Percentiles rank a stretch among this genome's conserved stretches.
Conservation (phyloP, 139 green algal species). For the Coccomyxa sp. region DNA sequence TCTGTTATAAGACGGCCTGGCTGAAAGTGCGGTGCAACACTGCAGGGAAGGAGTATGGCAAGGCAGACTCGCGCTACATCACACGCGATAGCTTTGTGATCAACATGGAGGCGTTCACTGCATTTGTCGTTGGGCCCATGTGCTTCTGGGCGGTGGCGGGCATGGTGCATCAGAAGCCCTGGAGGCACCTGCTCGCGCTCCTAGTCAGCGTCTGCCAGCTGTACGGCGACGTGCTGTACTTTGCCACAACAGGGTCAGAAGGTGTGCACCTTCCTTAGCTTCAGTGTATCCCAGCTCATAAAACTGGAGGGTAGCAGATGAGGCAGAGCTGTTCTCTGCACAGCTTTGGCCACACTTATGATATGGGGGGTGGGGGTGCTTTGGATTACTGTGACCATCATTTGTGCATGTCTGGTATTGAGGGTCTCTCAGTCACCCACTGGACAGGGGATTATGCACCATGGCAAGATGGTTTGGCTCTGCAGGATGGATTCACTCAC, state of each 20-base stretch:
- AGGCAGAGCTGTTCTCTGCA: too few relatives aligned
- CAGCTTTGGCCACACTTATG: too few relatives aligned
- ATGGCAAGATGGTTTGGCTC: too few relatives aligned
- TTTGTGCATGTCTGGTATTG: too few relatives aligned
- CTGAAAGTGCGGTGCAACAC: too few relatives aligned
- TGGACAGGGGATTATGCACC: not conserved
- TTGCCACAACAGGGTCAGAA: conserved; percentile 66
- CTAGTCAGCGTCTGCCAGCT: conserved; percentile 81
- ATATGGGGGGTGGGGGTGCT: too few relatives aligned
- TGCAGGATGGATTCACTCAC: conserved; percentile 50
- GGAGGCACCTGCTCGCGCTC: conserved; percentile 59
- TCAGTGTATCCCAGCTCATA: too few relatives aligned
- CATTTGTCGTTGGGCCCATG: conserved; percentile 70
- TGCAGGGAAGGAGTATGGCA: conserved; percentile 89
- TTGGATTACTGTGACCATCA: too few relatives aligned
- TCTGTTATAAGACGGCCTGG: too few relatives aligned
- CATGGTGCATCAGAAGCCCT: conserved; percentile 31
- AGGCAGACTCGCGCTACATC: conserved; percentile 84
- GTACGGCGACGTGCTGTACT: conserved; percentile 91
- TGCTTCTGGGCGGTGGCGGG: conserved; percentile 62
- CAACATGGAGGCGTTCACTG: conserved; percentile 79
- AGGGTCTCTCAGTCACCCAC: too few relatives aligned
- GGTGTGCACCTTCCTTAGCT: conserved; percentile 29
- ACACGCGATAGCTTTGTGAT: conserved; percentile 82
- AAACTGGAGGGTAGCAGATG: too few relatives aligned